A percentile compares a stretch with the other conserved stretches of the same genome.
These are phyloP conservation scores for Carpinus fangiana DNA, from an alignment of 306 rosid species.

Conservation along the genomic window DNA sequence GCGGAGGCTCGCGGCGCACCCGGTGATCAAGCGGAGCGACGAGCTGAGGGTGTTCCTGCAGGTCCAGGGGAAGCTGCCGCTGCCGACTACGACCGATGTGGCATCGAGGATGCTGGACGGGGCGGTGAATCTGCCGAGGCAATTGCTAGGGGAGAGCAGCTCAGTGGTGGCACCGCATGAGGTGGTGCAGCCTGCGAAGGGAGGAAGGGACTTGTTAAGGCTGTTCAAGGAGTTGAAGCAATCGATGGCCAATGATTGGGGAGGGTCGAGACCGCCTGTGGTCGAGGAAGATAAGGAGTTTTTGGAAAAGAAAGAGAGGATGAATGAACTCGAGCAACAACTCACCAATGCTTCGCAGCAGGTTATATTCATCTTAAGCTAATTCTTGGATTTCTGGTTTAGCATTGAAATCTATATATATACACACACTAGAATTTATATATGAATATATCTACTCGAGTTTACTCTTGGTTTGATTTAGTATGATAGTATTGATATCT, in stretches of 20 bases:
- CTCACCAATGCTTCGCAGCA: slow-evolving; percentile 76
- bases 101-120: slow-evolving; percentile 95
- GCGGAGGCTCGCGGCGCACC: slow-evolving; percentile 67
- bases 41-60: slow-evolving; percentile 75
- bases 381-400: background rate
- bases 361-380: slow-evolving; percentile 40
- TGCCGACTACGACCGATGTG: slow-evolving; percentile 56
- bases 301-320: slow-evolving; percentile 67
- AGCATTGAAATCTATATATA: background rate
- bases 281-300: slow-evolving; percentile 93
- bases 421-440: too few relatives aligned
- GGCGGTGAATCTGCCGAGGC: slow-evolving; percentile 79
- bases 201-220: slow-evolving; percentile 89
- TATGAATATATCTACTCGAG: background rate
- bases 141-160: slow-evolving; percentile 61
- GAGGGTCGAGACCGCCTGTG: slow-evolving; percentile 64
- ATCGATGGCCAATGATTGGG: slow-evolving; percentile 89
- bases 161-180: slow-evolving; percentile 60
- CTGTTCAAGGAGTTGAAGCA: slow-evolving; percentile 88
- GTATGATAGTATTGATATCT: background rate
- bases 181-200: slow-evolving; percentile 82
- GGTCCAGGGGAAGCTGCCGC: slow-evolving; percentile 68
- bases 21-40: slow-evolving; percentile 79
- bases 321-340: slow-evolving; percentile 74
- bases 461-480: background rate